Percentiles rank a stretch among this genome's conserved stretches.
These are phyloP conservation scores for Globisporangium ultimum DNA, from an alignment of 352 stramenopile genomes.

Conservation along the genomic window DNA sequence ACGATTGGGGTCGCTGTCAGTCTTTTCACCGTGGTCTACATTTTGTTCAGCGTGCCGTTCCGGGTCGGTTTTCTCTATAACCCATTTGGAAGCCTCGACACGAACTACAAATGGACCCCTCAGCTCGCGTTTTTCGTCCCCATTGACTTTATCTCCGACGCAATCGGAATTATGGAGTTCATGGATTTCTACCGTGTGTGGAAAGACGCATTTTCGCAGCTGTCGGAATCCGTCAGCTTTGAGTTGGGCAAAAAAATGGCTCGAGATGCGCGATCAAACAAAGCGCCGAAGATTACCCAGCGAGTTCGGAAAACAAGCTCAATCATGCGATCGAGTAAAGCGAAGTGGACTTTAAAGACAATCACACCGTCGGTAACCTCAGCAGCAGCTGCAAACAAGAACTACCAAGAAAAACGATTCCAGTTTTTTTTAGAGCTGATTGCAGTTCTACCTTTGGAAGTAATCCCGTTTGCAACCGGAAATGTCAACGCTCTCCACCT, in stretches of 20 bases:
- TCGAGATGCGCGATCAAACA: slow-evolving; percentile 21
- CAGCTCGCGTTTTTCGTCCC: slow-evolving; percentile 36
- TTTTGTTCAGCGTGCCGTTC: slow-evolving; percentile 52
- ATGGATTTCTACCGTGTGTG: slow-evolving; percentile 34
- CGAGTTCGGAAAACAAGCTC: slow-evolving; percentile 22
- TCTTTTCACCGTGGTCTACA: slow-evolving; percentile 36
- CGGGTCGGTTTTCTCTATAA: slow-evolving; percentile 73
- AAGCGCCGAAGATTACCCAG: slow-evolving; percentile 29
- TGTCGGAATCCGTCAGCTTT: slow-evolving; percentile 37
- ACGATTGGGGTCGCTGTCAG: slow-evolving; percentile 26
- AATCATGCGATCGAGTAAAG: slow-evolving; percentile 17
- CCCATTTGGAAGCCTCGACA: slow-evolving; percentile 22
- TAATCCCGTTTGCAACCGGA: slow-evolving; percentile 31
- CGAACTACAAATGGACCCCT: slow-evolving; percentile 26
- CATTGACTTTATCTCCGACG: slow-evolving; percentile 40
- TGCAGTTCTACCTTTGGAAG: slow-evolving; percentile 49
- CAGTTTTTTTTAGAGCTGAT: slow-evolving; percentile 50
- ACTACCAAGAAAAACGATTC: slow-evolving; percentile 22
- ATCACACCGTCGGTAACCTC: slow-evolving; percentile 21
- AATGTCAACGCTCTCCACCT: slow-evolving; percentile 59
- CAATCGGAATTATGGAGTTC: slow-evolving; percentile 44
- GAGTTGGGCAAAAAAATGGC: slow-evolving; percentile 49
- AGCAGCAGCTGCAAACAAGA: slow-evolving; percentile 15
- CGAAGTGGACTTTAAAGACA: slow-evolving; percentile 47
- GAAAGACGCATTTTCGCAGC: slow-evolving; percentile 30